phyloP scores from a whole-genome alignment of 345 rosid species.

The Turritis glabra region DNA sequence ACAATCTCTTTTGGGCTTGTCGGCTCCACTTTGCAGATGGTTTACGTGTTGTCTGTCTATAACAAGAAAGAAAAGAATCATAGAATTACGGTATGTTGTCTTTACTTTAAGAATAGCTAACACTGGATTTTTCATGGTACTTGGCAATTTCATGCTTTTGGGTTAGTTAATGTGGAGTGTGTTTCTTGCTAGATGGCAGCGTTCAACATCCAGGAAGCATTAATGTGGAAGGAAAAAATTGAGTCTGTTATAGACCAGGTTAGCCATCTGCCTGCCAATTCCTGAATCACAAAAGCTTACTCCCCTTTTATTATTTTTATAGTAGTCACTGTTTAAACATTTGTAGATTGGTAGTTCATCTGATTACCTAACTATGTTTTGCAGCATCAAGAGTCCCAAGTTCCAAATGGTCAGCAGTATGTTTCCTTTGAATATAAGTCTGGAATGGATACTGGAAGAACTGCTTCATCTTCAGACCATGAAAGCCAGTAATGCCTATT shows the following conservation, averaged over 20 bases:
- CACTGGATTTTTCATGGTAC: not conserved
- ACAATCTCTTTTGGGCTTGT: slow-evolving; percentile 7
- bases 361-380: slow-evolving; percentile 33
- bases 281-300: not conserved
- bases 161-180: slow-evolving; percentile 28
- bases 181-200: slow-evolving; percentile 85
- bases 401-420: slow-evolving; percentile 78
- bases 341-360: slow-evolving; percentile 5
- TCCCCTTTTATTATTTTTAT: slow-evolving; percentile 5
- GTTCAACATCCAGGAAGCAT: slow-evolving; percentile 94
- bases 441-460: slow-evolving; percentile 88
- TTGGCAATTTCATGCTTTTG: slow-evolving; percentile 7
- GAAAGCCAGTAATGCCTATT: slow-evolving; percentile 89
- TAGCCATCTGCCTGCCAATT: slow-evolving; percentile 19
- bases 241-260: slow-evolving; percentile 98
- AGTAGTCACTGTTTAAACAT: slow-evolving; percentile 17
- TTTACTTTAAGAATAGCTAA: slow-evolving; percentile 11
- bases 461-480: slow-evolving; percentile 91
- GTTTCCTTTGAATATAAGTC: slow-evolving; percentile 89
- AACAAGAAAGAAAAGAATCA: slow-evolving; percentile 92
- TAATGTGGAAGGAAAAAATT: slow-evolving; percentile 91
- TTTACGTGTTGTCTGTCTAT: slow-evolving; percentile 87
- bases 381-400: slow-evolving; percentile 91
- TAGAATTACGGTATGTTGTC: slow-evolving; percentile 70
- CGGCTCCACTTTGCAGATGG: slow-evolving; percentile 65